These are phyloP conservation scores for Trebouxia sp. DNA, from an alignment of 139 green algal species.

Conservation along the genomic window DNA sequence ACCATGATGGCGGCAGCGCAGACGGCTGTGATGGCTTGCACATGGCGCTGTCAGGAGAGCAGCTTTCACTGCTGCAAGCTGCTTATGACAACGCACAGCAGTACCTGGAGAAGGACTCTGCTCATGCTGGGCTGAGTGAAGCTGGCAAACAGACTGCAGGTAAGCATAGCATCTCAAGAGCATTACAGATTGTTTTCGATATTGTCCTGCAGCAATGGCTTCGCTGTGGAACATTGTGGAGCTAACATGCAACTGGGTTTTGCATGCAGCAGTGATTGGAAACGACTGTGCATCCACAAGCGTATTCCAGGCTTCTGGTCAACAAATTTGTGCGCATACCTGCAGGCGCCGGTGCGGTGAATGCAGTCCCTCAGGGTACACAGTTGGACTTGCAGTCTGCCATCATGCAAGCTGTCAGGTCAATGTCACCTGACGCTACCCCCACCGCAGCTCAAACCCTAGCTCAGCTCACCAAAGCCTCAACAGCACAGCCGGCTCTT, in stretches of 20 bases:
- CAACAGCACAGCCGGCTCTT: background rate
- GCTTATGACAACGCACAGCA: conserved; percentile 4
- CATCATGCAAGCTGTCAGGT: conserved; percentile 7
- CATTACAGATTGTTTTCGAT: too few species aligned
- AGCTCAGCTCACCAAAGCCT: background rate
- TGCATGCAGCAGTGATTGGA: too few species aligned
- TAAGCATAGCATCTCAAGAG: too few species aligned
- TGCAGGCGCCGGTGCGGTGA: background rate
- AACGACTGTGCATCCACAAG: too few species aligned
- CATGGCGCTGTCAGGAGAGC: conserved; percentile 4
- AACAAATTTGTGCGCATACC: too few species aligned
- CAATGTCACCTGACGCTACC: background rate
- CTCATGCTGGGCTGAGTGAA: too few species aligned
- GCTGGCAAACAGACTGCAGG: too few species aligned
- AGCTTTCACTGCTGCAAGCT: conserved; percentile 9
- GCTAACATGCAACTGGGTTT: too few species aligned
- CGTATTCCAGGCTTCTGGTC: too few species aligned
- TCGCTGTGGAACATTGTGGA: too few species aligned
- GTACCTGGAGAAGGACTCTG: background rate
- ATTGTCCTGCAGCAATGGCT: too few species aligned
- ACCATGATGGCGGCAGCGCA: background rate
- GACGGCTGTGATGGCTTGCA: background rate
- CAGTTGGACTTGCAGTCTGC: conserved; percentile 3
- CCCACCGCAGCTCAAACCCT: too few species aligned
- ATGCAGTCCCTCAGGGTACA: background rate